Evolutionary conservation across 225 moss, liverwort and hornwort species (phyloP).

Genomic region (Polytrichum commune): DNA sequence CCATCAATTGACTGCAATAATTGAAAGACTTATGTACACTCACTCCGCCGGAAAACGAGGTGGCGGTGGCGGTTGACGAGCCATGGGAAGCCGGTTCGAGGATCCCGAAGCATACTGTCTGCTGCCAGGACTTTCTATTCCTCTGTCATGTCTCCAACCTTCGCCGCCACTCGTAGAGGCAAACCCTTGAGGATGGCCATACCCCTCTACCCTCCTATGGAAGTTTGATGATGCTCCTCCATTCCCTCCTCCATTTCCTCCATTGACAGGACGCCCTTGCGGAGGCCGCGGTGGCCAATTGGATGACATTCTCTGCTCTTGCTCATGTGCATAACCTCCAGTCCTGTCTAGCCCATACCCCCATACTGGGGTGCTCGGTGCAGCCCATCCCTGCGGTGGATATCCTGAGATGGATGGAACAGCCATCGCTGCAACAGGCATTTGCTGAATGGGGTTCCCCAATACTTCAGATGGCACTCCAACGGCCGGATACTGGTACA

Average conservation of each 20-base stretch:
- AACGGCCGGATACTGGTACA: slow-evolving; percentile 23
- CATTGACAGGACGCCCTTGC: slow-evolving; percentile 18
- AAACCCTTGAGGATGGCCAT: neutral
- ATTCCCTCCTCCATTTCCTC: neutral
- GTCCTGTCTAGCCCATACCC: slow-evolving; percentile 22
- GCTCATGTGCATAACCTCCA: slow-evolving; percentile 12
- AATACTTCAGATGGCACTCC: slow-evolving; percentile 40
- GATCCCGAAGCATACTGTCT: slow-evolving; percentile 23
- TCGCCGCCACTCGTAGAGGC: slow-evolving; percentile 3
- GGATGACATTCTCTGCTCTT: slow-evolving; percentile 13
- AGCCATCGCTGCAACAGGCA: slow-evolving; percentile 18
- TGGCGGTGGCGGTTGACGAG: slow-evolving; percentile 21
- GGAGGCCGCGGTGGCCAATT: slow-evolving; percentile 31
- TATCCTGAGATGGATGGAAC: slow-evolving; percentile 29
- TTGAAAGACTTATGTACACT: slow-evolving; percentile 6
- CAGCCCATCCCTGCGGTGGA: slow-evolving; percentile 29
- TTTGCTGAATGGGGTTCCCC: slow-evolving; percentile 33
- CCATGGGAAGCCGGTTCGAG: slow-evolving; percentile 17
- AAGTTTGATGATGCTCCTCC: neutral
- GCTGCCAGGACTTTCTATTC: slow-evolving; percentile 20
- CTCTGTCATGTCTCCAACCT: slow-evolving; percentile 22
- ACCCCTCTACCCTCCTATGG: slow-evolving; percentile 3
- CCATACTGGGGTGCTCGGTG: slow-evolving; percentile 24
- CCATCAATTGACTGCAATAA: too few relatives aligned
- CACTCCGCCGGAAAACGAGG: slow-evolving; percentile 28